These are phyloP conservation scores for Tilletiaria anomala DNA, from an alignment of 1,284 basidiomycete genomes.

Conservation along the genomic window DNA sequence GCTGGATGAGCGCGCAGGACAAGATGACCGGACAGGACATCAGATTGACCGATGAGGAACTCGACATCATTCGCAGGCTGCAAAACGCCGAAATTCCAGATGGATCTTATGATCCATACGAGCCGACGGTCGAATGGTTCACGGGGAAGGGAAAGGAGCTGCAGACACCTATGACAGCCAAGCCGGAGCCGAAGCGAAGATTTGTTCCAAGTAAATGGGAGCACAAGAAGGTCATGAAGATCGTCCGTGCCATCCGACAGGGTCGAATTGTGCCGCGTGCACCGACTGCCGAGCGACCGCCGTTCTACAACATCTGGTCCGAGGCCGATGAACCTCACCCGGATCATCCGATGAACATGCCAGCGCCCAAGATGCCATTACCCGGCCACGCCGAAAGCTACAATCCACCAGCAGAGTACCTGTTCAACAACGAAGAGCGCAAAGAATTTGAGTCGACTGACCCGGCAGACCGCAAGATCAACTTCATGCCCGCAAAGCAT, in stretches of 20 bases:
- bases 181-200: constrained; percentile 87
- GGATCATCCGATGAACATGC: constrained; percentile 56
- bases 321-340: constrained; percentile 40
- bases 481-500: constrained; percentile 81
- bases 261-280: constrained; percentile 84
- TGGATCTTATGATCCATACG: constrained; percentile 62
- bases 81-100: constrained; percentile 86
- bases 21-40: constrained; percentile 73
- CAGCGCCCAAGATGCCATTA: constrained; percentile 78
- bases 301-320: constrained; percentile 83
- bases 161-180: constrained; percentile 75
- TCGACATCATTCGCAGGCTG: constrained; percentile 83
- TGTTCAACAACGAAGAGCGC: constrained; percentile 74
- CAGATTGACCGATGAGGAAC: constrained; percentile 72
- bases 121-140: constrained; percentile 89
- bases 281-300: constrained; percentile 43
- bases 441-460: constrained; percentile 72
- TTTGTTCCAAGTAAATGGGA: constrained; percentile 99
- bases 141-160: constrained; percentile 89
- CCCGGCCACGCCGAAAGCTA: constrained; percentile 91
- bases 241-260: constrained; percentile 91
- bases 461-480: constrained; percentile 75
- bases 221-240: constrained; percentile 99
- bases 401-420: constrained; percentile 94
- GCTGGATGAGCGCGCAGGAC: constrained; percentile 91